Evolutionary conservation across 345 rosid genomes (phyloP).

Genomic region (Salix koriyanagi): DNA sequence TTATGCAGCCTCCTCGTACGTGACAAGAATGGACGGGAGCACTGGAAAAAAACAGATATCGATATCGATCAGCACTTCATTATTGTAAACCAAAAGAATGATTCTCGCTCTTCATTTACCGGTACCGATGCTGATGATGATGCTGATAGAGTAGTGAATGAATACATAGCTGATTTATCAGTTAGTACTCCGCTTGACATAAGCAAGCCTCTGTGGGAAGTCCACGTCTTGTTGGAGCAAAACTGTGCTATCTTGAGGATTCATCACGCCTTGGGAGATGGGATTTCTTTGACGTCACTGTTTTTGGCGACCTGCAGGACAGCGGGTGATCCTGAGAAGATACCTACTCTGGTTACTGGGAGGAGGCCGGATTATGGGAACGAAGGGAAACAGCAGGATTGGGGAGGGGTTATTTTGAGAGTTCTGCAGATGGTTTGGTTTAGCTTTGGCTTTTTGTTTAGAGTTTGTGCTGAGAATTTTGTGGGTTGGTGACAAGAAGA

Average conservation of each 20-base stretch:
- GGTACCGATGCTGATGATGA: background rate
- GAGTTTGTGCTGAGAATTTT: constrained; percentile 34
- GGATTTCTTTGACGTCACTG: constrained; percentile 53
- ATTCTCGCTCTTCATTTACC: too few species aligned
- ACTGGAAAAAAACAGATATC: constrained; percentile 43
- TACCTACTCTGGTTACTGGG: constrained; percentile 20
- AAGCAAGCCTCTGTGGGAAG: constrained; percentile 60
- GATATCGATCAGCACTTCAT: constrained; percentile 41
- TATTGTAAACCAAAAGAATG: constrained; percentile 7
- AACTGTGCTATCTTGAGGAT: constrained; percentile 39
- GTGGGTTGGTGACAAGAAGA: constrained; percentile 38
- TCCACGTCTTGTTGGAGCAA: constrained; percentile 37
- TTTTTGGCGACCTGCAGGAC: constrained; percentile 38
- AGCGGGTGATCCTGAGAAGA: constrained; percentile 27
- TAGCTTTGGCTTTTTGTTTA: constrained; percentile 25
- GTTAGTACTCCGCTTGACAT: constrained; percentile 31
- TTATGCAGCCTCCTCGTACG: constrained; percentile 48
- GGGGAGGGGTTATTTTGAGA: constrained; percentile 5
- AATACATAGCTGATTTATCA: constrained; percentile 44
- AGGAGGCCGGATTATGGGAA: constrained; percentile 2
- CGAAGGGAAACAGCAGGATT: background rate
- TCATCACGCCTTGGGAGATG: constrained; percentile 62
- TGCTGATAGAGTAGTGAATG: constrained; percentile 25
- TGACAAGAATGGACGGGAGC: constrained; percentile 39
- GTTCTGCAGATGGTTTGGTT: constrained; percentile 34